Base-by-base conservation (phyloP, 371 early-diverging fungal species). In the Apophysomyces variabilis region DNA sequence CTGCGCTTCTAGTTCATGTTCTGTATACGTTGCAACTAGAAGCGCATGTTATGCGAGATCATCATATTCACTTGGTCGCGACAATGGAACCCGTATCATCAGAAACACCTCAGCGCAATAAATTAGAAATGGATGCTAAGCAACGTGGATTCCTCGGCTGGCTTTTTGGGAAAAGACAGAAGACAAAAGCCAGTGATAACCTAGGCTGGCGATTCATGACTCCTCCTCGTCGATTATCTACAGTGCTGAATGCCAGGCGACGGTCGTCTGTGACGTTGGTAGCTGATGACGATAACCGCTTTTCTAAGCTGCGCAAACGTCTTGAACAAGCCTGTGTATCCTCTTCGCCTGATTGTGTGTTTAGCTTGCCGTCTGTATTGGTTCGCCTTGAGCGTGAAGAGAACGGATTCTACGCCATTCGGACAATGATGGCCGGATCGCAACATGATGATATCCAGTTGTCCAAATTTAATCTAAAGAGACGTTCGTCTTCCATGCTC, bases 321-420 rank as follows among this genome's bases (percentile, higher is more conserved):
- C 84, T 89, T 8, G 79, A 87, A 59, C 70, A 77, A 35, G 76
- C 87, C 2, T 65, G 75, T 9, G 74, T 90, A 1, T 89, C 89
- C 3, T 75, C 86, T 5, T 89, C 90, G 12, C 89, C 90, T 9
- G 79, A 76, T 37, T 83, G 88, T 4, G 61, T 62, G 14, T 89
- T 86, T 64, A 78, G 87, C 6, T 82, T 81, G 0, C 91, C 91
- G 0, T 72, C 75, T 64, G 58, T 90, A 14, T 61, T 91, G 16
- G 57, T 79, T 11, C 77, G 86, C 18, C 67, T 90, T 7, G 75
- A 80, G 41, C 74, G 78, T 18, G 88, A 90, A 50, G 88, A 90
- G 45, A 70, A 72, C 8, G 65, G 66, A 4, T 71, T 69, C 61
- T 67, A 62, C 61, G 68, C 66, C 14, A 68, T 66, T 57, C 60